Evolutionary conservation across 257 asterid species (phyloP), one percentile per base, ranked within the genome.

Genomic region (Avicennia marina): DNA sequence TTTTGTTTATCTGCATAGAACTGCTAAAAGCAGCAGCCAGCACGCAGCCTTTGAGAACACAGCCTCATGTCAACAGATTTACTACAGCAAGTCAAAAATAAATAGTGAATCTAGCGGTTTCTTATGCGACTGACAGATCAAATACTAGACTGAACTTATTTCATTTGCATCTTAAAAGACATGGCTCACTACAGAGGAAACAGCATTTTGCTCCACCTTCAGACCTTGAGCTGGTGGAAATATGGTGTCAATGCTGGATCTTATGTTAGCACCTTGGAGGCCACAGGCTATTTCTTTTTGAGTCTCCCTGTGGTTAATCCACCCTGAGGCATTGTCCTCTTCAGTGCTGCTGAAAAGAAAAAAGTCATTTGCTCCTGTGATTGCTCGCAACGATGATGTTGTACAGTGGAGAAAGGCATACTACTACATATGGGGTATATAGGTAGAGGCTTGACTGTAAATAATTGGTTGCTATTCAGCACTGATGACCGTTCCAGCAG

Each of bases 391-490:
- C n/a, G n/a, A n/a, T 21, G 13, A 13, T 3, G 29, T 11, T 3
- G 54, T 13, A 41, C 8, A 17, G 27, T 25, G 39, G 44, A 64
- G 22, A 13, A 42, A 22, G 27, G 39, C 63, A 7, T 11, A 31
- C 53, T 32, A 17, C 34, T 32, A 17, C 34, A 45, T 11, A 27
- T 16, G 18, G 18, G 15, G 18, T 40, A 50, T 69, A 43, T 13
- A 25, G 20, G 20, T 31, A 70, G 56, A 50, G 60, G 41, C 63
- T 25, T 45, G 26, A 51, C 60, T 62, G 65, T 65, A 57, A 67
- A 74, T 25, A 62, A 65, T 47, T 67, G 41, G 50, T 67, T 65
- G 44, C 19, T 29, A 66, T 18, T 63, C 11, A 31, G 65, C 67
- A 61, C 41, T 36, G 41, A 48, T 27, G 36, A 53, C 4, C 40